These are phyloP conservation scores for Ustilago bromivora DNA, from an alignment of 1,284 basidiomycete genomes.

Conservation along the genomic window DNA sequence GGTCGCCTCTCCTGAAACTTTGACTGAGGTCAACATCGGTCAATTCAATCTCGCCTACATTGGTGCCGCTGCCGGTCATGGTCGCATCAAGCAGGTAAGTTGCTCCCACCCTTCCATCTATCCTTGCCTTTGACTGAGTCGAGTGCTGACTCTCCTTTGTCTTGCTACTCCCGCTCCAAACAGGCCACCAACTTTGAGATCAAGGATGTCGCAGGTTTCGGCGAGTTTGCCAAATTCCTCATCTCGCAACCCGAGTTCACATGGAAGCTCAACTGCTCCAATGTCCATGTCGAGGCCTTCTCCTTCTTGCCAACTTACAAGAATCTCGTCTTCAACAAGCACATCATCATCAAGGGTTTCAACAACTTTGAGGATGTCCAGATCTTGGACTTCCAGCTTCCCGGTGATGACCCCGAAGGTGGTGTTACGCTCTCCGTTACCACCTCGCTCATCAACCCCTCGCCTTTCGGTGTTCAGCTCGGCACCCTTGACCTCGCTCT, in stretches of 20 bases:
- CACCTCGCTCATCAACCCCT: slow-evolving; percentile 77
- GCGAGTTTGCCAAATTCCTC: slow-evolving; percentile 71
- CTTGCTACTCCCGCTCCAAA: neutral
- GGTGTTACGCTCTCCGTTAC: slow-evolving; percentile 78
- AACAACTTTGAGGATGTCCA: slow-evolving; percentile 77
- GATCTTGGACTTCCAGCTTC: slow-evolving; percentile 78
- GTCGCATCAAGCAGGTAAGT: slow-evolving; percentile 68
- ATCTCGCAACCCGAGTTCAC: slow-evolving; percentile 80
- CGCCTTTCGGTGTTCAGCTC: slow-evolving; percentile 79
- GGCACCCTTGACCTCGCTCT: slow-evolving; percentile 79
- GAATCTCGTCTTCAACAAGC: slow-evolving; percentile 56
- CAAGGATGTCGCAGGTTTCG: slow-evolving; percentile 64
- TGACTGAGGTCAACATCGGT: slow-evolving; percentile 67
- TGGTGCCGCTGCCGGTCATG: slow-evolving; percentile 68
- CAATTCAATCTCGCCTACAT: slow-evolving; percentile 61
- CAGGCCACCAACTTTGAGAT: slow-evolving; percentile 68
- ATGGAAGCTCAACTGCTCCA: slow-evolving; percentile 76
- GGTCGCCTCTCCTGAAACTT: slow-evolving; percentile 41
- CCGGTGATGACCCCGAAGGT: slow-evolving; percentile 77
- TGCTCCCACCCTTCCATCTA: neutral
- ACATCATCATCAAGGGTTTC: slow-evolving; percentile 74
- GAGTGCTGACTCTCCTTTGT: neutral
- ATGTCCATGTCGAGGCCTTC: slow-evolving; percentile 77
- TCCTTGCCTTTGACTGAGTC: neutral
- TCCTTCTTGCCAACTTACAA: slow-evolving; percentile 68